Percentiles rank a stretch among this genome's conserved stretches.
Conservation (phyloP, 1,139 yeast genomes). For the Citeromyces hawaiiensis region DNA sequence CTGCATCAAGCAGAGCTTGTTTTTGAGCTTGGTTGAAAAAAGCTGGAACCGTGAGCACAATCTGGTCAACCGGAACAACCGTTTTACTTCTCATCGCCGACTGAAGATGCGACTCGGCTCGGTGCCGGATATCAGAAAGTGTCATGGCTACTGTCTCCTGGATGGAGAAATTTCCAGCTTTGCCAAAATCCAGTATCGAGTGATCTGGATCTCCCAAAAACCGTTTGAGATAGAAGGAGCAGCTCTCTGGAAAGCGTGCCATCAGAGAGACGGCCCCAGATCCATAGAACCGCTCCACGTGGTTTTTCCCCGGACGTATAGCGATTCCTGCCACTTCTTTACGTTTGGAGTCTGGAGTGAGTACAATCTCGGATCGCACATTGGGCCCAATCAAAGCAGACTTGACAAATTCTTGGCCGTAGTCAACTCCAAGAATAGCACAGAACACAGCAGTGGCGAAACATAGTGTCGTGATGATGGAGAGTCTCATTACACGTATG, state of each 20-base stretch:
- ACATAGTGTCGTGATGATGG: not conserved
- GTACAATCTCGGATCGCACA: conserved; percentile 71
- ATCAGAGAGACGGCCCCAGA: conserved; percentile 59
- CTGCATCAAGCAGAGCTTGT: conserved; percentile 59
- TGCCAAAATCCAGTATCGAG: conserved; percentile 28
- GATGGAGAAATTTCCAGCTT: conserved; percentile 23
- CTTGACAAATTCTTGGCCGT: conserved; percentile 81
- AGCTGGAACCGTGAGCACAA: conserved; percentile 69
- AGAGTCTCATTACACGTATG: not conserved
- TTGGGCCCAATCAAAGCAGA: conserved; percentile 88
- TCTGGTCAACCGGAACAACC: conserved; percentile 35
- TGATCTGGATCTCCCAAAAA: conserved; percentile 53
- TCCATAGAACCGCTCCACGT: conserved; percentile 67
- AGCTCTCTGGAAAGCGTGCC: conserved; percentile 61
- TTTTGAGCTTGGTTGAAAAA: conserved; percentile 55
- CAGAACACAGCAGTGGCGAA: not conserved
- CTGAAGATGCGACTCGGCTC: conserved; percentile 45
- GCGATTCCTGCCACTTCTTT: conserved; percentile 77
- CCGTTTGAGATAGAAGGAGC: conserved; percentile 56
- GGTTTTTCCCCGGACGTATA: conserved; percentile 34
- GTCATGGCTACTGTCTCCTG: conserved; percentile 87
- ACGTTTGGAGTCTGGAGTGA: conserved; percentile 84
- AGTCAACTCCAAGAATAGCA: conserved; percentile 67
- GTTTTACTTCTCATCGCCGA: conserved; percentile 23
- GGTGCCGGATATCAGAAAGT: conserved; percentile 45